Evolutionary conservation across 139 green algal species (phyloP), one percentile per base, ranked within the genome.

Genomic region (Micractinium sp.): DNA sequence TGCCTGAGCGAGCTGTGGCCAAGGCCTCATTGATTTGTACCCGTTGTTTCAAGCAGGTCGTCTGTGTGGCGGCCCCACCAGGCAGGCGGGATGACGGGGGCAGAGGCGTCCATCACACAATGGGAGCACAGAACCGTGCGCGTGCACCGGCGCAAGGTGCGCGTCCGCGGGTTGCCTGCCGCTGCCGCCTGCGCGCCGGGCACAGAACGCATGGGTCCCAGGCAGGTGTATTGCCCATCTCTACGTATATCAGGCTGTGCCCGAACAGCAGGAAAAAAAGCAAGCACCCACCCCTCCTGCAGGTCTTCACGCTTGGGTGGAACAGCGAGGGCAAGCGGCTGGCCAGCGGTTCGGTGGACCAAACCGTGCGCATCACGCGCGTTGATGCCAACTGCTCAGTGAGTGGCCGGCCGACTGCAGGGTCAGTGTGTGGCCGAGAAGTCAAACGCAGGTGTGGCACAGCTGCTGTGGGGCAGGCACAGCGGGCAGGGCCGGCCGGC

Each of bases 301-400:
- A 92, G 90, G 82, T 92, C 13, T 92, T 90, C 39, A 90, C 82
- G 47, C 23, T 93, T 4, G 75, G 66, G 2, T 93, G 90, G 88
- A 93, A 90, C 36, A 60, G 23, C 3, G 85, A 91, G 41, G 90
- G 88, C 53, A 88, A 81, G 38, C 61, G 75, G 61, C 67, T 93
- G 29, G 90, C 90, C n/a, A 90, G 84, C 73, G 90, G 90, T 27
- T 91, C 90, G 7, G 69, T 88, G 12, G 90, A 93, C 53, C 85
- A 91, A 38, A 87, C 73, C 0, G 90, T 92, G 19, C 85, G 86
- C 69, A 71, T 90, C 69, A 90, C 75, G 12, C 36, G 86, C 0
- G 76, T 90, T 0, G 86, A 90, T 61, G 86, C 85, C 38, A 41
- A 90, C 60, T 88, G 87, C 56, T 66, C 22, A 5, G 87, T 90